Base-by-base conservation (phyloP, 2,329 filamentous ascomycete genomes). In the Fusarium subtropicale region DNA sequence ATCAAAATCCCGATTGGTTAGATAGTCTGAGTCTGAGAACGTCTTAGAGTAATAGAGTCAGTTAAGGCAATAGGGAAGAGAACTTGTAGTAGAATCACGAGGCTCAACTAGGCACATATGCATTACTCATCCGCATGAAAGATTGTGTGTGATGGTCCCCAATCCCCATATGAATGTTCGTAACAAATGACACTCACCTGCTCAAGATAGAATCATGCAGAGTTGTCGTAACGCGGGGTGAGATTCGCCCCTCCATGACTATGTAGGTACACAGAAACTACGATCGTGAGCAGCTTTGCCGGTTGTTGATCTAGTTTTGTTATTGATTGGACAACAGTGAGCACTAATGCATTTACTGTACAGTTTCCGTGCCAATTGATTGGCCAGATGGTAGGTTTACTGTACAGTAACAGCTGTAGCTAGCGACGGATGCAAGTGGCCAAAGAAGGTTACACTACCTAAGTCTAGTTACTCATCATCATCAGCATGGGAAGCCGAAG, bases 291-390 rank as follows among this genome's bases (percentile, higher is more conserved):
- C n/a, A n/a, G 33, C 16, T 12, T 46, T 31, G 12, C 5, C 12
- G 16, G 13, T 41, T 41, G 20, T 15, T 24, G 16, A 20, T 3
- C 6, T 20, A n/a, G 18, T 20, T 18, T 4, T 38, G 31, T 3
- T 26, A 24, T n/a, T 18, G 7, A 31, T n/a, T 41, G 24, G 26
- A 13, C 16, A 4, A 15, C 3, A 16, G 56, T 62, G 16, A 45
- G 51, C 60, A 24, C 61, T 64, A 64, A 64, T 58, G 61, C 52
- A 8, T 41, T 20, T 39, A 64, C 61, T 64, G 61, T 64, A 64
- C 60, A 64, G 61, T 64, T 51, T 36, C 20, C 12, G 1, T 8
- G 46, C 18, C 7, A 4, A 13, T 26, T 45, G 9, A 64, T 58
- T 64, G 60, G 61, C 3, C 15, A 13, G n/a, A 22, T 7, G 3